A percentile compares a stretch with the other conserved stretches of the same genome.
Conservation (phyloP, 2,329 filamentous ascomycete genomes). For the Xylariaceae sp. region DNA sequence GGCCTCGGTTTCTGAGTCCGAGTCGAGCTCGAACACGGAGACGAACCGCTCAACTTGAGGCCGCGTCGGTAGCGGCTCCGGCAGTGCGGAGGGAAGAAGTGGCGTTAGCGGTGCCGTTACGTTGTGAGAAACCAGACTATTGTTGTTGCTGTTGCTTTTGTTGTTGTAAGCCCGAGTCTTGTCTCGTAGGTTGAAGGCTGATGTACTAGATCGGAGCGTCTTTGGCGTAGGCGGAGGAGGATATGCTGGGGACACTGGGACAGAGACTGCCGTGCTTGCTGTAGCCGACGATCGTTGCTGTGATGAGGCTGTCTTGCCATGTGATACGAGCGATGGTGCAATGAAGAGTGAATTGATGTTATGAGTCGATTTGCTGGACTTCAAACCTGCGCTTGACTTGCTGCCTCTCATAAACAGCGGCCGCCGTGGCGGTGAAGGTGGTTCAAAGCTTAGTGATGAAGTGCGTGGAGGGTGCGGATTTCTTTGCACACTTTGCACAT, state of each 20-base stretch:
- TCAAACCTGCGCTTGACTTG: slow-evolving; percentile 36
- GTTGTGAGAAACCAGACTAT: slow-evolving; percentile 16
- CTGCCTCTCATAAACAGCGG: slow-evolving; percentile 33
- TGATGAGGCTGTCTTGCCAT: not conserved
- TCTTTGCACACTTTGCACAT: slow-evolving; percentile 22
- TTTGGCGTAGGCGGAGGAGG: slow-evolving; percentile 32
- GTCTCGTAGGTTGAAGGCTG: slow-evolving; percentile 38
- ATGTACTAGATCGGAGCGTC: slow-evolving; percentile 33
- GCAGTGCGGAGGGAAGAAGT: slow-evolving; percentile 32
- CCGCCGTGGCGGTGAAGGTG: slow-evolving; percentile 34
- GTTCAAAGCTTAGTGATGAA: slow-evolving; percentile 39
- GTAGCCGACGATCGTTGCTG: slow-evolving; percentile 12
- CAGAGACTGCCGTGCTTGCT: slow-evolving; percentile 21
- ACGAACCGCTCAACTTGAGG: slow-evolving; percentile 39
- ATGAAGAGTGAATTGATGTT: slow-evolving; percentile 25
- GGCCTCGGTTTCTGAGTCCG: slow-evolving; percentile 48
- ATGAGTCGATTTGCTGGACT: slow-evolving; percentile 28
- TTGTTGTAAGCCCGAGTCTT: slow-evolving; percentile 13
- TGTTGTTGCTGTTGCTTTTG: slow-evolving; percentile 7
- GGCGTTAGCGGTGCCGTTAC: slow-evolving; percentile 31
- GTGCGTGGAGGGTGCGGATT: slow-evolving; percentile 45
- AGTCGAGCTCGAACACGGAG: slow-evolving; percentile 58
- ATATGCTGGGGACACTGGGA: slow-evolving; percentile 38
- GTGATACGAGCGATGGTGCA: slow-evolving; percentile 8
- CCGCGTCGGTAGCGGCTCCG: slow-evolving; percentile 32